These are phyloP conservation scores for Trypanosoma mega DNA, from an alignment of 208 protist species.

Conservation along the genomic window DNA sequence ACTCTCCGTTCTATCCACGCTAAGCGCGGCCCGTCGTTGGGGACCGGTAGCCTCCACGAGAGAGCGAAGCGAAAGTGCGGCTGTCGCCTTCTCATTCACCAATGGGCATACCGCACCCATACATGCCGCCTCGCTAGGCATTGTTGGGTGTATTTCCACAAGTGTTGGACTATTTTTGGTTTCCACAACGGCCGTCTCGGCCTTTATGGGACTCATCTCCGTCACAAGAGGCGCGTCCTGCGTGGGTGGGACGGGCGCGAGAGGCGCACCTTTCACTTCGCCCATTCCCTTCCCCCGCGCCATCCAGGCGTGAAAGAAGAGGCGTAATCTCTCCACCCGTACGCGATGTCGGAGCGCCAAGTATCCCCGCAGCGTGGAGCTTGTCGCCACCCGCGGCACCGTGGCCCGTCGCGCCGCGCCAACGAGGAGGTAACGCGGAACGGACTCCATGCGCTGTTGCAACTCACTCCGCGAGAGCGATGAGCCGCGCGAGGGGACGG, in stretches of 20 bases:
- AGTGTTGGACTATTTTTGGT: too few species aligned
- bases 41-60: too few species aligned
- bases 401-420: not conserved
- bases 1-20: not conserved
- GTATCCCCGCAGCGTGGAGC: slow-evolving; percentile 4
- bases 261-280: not conserved
- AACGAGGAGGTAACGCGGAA: slow-evolving; percentile 9
- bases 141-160: too few species aligned
- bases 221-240: too few species aligned
- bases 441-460: not conserved
- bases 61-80: too few species aligned
- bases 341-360: not conserved
- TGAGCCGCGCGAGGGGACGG: not conserved
- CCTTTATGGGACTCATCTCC: too few species aligned
- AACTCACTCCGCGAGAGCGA: slow-evolving; percentile 1
- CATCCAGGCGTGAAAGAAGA: slow-evolving; percentile 12
- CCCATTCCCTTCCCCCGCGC: not conserved
- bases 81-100: too few species aligned
- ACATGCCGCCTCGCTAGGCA: too few species aligned
- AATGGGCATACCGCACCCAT: too few species aligned
- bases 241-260: too few species aligned
- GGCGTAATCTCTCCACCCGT: not conserved
- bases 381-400: not conserved
- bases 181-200: too few species aligned
- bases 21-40: not conserved